phyloP scores from a whole-genome alignment of 345 rosid species.

The Brassica napus region Da-Ae NC_063446.1:38041501-38042000 shows the following conservation, averaged over 20 bases:
- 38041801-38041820: conserved; percentile 44
- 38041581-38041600: conserved; percentile 45
- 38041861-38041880: conserved; percentile 32
- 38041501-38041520: conserved; percentile 46
- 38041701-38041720: conserved; percentile 43
- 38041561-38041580: conserved; percentile 45
- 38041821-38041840: conserved; percentile 46
- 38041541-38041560: conserved; percentile 55
- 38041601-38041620: conserved; percentile 46
- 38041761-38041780: neutral
- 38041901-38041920: conserved; percentile 34
- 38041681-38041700: conserved; percentile 48
- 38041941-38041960: conserved; percentile 40
- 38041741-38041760: neutral
- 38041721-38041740: conserved; percentile 41
- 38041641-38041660: conserved; percentile 39
- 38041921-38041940: conserved; percentile 43
- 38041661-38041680: conserved; percentile 46
- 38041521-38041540: conserved; percentile 41
- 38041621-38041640: conserved; percentile 54
- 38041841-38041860: conserved; percentile 10
- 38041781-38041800: conserved; percentile 14
- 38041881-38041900: conserved; percentile 26
- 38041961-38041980: conserved; percentile 54
- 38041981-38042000: conserved; percentile 44